Percentiles rank a stretch among this genome's conserved stretches.
Evolutionary conservation across 495 filamentous ascomycete genomes (phyloP).

Genomic region (Aspergillus coremiiformis): DNA sequence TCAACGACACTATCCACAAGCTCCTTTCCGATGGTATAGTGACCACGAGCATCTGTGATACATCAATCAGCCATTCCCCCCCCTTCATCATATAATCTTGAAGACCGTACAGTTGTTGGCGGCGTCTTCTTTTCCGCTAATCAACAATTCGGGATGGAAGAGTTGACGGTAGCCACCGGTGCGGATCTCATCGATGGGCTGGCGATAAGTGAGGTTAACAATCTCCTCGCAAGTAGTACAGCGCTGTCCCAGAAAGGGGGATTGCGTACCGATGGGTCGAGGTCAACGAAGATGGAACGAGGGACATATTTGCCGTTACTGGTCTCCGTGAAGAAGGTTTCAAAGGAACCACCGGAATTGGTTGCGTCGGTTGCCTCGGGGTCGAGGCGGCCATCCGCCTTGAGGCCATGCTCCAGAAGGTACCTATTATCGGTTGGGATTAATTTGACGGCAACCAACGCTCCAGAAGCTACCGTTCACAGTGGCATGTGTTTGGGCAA

Average conservation of each 20-base stretch:
- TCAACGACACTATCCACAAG: conserved; percentile 77
- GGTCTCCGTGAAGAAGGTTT: conserved; percentile 90
- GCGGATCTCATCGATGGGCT: conserved; percentile 86
- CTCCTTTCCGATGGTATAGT: conserved; percentile 92
- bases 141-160: conserved; percentile 82
- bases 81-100: neutral
- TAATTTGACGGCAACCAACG: neutral
- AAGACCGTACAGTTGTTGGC: conserved; percentile 68
- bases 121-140: conserved; percentile 90
- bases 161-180: conserved; percentile 76
- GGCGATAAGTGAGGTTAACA: conserved; percentile 14
- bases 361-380: conserved; percentile 51
- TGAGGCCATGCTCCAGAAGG: conserved; percentile 84
- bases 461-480: too few relatives aligned
- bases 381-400: conserved; percentile 63
- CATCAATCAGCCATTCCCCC: conserved; percentile 17
- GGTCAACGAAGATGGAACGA: conserved; percentile 80
- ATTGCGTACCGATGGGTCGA: conserved; percentile 68
- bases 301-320: conserved; percentile 83
- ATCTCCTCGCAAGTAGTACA: neutral
- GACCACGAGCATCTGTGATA: conserved; percentile 70
- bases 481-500: neutral
- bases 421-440: conserved; percentile 49
- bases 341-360: conserved; percentile 62
- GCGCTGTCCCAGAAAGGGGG: too few relatives aligned